Conservation (phyloP, 1,284 basidiomycete genomes). For the Ganoderma sp. region DNA sequence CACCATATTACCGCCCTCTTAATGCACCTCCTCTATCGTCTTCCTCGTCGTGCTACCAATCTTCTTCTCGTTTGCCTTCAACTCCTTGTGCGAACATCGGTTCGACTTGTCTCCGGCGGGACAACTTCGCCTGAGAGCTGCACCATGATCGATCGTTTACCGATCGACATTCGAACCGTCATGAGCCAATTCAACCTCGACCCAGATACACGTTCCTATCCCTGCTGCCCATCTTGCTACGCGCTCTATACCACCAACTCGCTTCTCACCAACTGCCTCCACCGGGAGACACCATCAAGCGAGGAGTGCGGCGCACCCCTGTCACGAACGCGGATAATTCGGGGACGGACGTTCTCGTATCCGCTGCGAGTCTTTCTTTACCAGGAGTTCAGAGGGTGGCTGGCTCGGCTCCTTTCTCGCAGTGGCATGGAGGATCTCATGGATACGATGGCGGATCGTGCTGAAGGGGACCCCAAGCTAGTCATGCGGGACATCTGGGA, state of each 20-base stretch:
- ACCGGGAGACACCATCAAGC: conserved; percentile 10
- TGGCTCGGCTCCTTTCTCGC: conserved; percentile 26
- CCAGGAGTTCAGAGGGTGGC: conserved; percentile 30
- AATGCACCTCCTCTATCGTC: conserved; percentile 16
- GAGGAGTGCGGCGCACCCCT: conserved; percentile 15
- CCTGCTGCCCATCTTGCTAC: conserved; percentile 27
- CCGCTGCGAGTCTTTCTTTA: conserved; percentile 26
- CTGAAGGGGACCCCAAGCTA: background rate
- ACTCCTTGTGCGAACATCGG: background rate
- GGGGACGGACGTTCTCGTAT: background rate
- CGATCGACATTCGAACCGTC: conserved; percentile 24
- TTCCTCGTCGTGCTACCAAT: conserved; percentile 15
- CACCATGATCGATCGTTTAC: background rate
- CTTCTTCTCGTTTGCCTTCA: conserved; percentile 12
- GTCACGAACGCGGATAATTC: conserved; percentile 9
- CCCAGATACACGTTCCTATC: conserved; percentile 13
- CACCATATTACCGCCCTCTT: conserved; percentile 19
- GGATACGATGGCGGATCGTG: conserved; percentile 9
- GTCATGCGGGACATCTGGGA: conserved; percentile 31
- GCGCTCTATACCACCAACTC: conserved; percentile 9
- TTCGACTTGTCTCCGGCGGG: background rate
- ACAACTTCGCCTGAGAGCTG: background rate
- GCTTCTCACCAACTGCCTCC: conserved; percentile 5
- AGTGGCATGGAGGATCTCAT: conserved; percentile 27
- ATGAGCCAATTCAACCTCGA: conserved; percentile 21